phyloP scores from a whole-genome alignment of 1,284 basidiomycete genomes.

The Cryptococcus maquisensis region DNA sequence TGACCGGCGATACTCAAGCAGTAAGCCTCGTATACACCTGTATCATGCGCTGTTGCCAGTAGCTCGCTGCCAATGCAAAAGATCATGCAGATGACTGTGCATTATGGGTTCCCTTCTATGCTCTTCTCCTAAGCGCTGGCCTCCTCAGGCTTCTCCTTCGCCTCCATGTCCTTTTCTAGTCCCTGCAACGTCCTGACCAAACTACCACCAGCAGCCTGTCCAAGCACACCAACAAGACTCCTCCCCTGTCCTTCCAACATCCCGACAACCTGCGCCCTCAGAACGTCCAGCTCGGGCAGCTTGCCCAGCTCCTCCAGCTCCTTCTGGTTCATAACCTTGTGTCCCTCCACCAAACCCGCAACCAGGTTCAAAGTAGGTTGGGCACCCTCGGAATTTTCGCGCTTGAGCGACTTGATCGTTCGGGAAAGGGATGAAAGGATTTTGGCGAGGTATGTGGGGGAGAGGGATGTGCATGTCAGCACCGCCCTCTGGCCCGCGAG shows the following conservation, averaged over 20 bases:
- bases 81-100: too few species aligned
- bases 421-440: slow-evolving; percentile 40
- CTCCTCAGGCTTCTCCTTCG: slow-evolving; percentile 11
- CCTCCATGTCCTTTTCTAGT: slow-evolving; percentile 43
- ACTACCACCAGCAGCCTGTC: slow-evolving; percentile 43
- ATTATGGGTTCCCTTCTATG: not conserved
- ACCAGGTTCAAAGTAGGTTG: slow-evolving; percentile 44
- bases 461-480: slow-evolving; percentile 42
- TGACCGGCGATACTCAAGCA: too few species aligned
- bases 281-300: slow-evolving; percentile 45
- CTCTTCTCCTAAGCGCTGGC: not conserved
- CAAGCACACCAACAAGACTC: slow-evolving; percentile 40
- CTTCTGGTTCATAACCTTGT: slow-evolving; percentile 26
- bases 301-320: slow-evolving; percentile 35
- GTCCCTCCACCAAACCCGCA: slow-evolving; percentile 45
- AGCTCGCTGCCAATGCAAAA: too few species aligned
- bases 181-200: slow-evolving; percentile 48
- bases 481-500: slow-evolving; percentile 41
- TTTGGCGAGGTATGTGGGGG: slow-evolving; percentile 44
- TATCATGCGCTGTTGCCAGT: too few species aligned
- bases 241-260: slow-evolving; percentile 42
- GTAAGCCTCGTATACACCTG: too few species aligned
- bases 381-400: slow-evolving; percentile 22
- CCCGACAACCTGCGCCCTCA: slow-evolving; percentile 49
- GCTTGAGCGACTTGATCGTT: slow-evolving; percentile 23